A percentile compares a stretch with the other conserved stretches of the same genome.
These are phyloP conservation scores for Rhodotorula sp. DNA, from an alignment of 1,284 basidiomycete species.

Conservation along the genomic window DNA sequence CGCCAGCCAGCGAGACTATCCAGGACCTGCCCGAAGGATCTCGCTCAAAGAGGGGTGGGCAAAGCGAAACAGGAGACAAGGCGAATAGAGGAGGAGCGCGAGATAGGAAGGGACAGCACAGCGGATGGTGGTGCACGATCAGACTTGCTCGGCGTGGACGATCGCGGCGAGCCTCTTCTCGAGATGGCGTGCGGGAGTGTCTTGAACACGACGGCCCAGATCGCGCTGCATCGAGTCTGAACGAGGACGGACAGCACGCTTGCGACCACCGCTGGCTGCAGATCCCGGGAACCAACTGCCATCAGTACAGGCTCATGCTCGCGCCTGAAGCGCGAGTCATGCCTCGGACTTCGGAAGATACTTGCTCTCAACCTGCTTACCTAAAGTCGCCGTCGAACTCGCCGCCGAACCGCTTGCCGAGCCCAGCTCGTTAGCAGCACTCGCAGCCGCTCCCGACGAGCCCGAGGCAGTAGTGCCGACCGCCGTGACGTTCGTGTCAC, in stretches of 20 bases:
- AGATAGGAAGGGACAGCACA: not conserved
- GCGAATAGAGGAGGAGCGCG: not conserved
- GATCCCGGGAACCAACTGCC: too few relatives aligned
- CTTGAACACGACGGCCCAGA: not conserved
- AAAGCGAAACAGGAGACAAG: not conserved
- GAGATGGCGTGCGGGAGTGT: not conserved
- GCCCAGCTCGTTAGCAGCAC: not conserved
- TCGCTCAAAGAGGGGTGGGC: too few relatives aligned
- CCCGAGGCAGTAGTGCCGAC: not conserved
- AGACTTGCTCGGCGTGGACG: not conserved
- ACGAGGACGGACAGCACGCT: too few relatives aligned
- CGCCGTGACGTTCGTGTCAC: conserved; percentile 1
- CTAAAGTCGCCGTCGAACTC: not conserved
- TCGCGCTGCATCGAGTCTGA: too few relatives aligned
- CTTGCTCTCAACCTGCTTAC: too few relatives aligned
- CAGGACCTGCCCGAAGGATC: too few relatives aligned
- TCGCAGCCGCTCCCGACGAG: not conserved
- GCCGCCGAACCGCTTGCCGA: not conserved
- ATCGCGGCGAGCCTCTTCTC: not conserved
- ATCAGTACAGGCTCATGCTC: too few relatives aligned
- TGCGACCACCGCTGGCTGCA: too few relatives aligned
- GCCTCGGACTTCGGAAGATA: too few relatives aligned
- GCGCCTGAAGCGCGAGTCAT: too few relatives aligned
- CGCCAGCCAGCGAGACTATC: too few relatives aligned
- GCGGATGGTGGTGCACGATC: not conserved